phyloP scores from a whole-genome alignment of 805 yeast species.

The Saccharomyces eubayanus region DNA sequence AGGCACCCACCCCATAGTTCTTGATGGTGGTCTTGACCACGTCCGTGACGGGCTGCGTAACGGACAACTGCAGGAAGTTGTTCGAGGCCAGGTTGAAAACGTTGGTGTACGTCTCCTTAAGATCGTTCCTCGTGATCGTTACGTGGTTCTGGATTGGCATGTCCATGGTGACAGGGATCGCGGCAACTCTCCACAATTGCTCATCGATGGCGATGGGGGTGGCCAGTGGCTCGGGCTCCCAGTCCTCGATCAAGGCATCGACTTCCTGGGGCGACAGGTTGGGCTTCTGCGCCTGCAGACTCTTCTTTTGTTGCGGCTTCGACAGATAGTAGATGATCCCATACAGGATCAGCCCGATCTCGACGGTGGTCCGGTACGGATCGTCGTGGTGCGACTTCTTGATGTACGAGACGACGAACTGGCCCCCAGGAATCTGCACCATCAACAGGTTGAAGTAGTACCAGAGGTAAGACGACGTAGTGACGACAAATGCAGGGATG shows the following conservation, averaged over 20 bases:
- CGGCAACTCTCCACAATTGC: conserved; percentile 46
- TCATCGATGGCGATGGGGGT: conserved; percentile 41
- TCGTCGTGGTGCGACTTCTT: conserved; percentile 84
- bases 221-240: conserved; percentile 86
- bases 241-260: conserved; percentile 77
- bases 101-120: conserved; percentile 22
- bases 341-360: conserved; percentile 63
- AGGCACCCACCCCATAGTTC: conserved; percentile 88
- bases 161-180: conserved; percentile 58
- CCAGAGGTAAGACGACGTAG: conserved; percentile 20
- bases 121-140: conserved; percentile 22
- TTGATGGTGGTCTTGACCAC: conserved; percentile 52
- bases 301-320: conserved; percentile 65
- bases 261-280: conserved; percentile 50
- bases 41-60: conserved; percentile 37
- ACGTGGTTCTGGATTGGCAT: conserved; percentile 35
- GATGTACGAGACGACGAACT: conserved; percentile 54
- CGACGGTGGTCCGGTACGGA: conserved; percentile 82
- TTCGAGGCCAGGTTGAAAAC: conserved; percentile 62
- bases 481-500: conserved; percentile 20
- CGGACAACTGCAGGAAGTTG: conserved; percentile 62
- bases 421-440: conserved; percentile 24
- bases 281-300: conserved; percentile 66
- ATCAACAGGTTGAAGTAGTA: conserved; percentile 14
- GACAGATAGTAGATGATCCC: conserved; percentile 71